These are phyloP conservation scores for Rugonectria rugulosa DNA, from an alignment of 2,329 filamentous ascomycete species.

Conservation along the genomic window DNA sequence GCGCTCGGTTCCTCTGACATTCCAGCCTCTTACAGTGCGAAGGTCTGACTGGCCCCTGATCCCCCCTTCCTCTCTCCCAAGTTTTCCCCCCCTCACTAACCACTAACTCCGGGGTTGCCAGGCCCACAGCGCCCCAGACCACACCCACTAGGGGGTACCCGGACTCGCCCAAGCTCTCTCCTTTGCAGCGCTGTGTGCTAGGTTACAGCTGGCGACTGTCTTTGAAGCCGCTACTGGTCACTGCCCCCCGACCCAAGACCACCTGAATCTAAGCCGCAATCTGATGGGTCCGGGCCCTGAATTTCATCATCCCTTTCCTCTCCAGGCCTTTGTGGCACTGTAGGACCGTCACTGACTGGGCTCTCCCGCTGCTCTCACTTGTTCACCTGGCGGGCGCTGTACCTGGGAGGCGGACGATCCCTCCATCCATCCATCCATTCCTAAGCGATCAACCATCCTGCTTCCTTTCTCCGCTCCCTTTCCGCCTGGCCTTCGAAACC, in stretches of 20 bases:
- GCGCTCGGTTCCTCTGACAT: background rate
- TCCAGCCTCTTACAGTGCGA: conserved; percentile 31
- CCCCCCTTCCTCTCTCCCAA: conserved; percentile 3
- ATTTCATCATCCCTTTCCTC: conserved; percentile 40
- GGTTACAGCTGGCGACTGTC: conserved; percentile 4
- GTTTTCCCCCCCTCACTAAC: too few species aligned
- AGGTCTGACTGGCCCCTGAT: conserved; percentile 3
- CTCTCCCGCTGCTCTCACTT: too few species aligned
- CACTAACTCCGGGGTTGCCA: conserved; percentile 18
- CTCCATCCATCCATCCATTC: too few species aligned
- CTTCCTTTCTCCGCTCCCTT: conserved; percentile 30
- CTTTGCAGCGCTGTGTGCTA: background rate
- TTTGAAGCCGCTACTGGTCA: conserved; percentile 9
- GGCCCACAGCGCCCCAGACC: conserved; percentile 26
- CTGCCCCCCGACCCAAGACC: conserved; percentile 25
- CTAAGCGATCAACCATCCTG: conserved; percentile 22
- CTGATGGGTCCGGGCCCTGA: conserved; percentile 35
- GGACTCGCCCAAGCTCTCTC: background rate
- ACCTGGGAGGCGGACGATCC: conserved; percentile 1
- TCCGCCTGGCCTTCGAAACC: conserved; percentile 20
- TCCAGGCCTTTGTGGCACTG: conserved; percentile 24
- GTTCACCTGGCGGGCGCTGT: background rate
- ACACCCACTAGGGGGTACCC: conserved; percentile 1
- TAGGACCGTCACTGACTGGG: too few species aligned
- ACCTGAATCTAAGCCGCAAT: conserved; percentile 31